Percentiles rank a stretch among this genome's conserved stretches.
Evolutionary conservation across 768 basidiomycete species (phyloP).

Genomic region (Pleurotus ostreatus): DNA sequence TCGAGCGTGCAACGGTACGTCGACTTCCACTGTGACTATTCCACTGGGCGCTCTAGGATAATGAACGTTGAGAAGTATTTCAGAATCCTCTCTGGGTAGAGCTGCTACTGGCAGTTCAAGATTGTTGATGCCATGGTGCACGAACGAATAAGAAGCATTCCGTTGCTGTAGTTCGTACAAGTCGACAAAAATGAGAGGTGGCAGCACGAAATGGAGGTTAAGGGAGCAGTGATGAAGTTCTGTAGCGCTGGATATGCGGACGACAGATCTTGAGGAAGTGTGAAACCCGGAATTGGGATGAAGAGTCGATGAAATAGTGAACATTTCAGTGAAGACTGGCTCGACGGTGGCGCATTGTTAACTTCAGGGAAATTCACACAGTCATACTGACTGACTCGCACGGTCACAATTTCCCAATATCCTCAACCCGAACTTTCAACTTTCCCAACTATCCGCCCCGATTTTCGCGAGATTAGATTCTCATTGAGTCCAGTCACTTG

Average conservation of each 20-base stretch:
- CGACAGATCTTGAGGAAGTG: constrained; percentile 3
- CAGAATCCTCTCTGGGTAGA: constrained; percentile 19
- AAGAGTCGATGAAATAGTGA: constrained; percentile 7
- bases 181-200: constrained; percentile 42
- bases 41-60: constrained; percentile 5
- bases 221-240: constrained; percentile 26
- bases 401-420: no score
- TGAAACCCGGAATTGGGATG: constrained; percentile 9
- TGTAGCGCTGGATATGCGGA: neutral
- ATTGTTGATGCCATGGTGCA: constrained; percentile 38
- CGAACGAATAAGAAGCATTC: constrained; percentile 31
- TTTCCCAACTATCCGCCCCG: no score
- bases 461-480: no score
- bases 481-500: no score
- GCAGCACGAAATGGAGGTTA: constrained; percentile 35
- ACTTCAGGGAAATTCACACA: no score
- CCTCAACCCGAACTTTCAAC: no score
- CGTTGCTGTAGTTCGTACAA: constrained; percentile 42
- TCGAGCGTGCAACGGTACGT: constrained; percentile 43
- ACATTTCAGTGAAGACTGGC: neutral
- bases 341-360: no score
- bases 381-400: no score
- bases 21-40: constrained; percentile 22
- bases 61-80: constrained; percentile 21
- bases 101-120: constrained; percentile 43